Evolutionary conservation across 495 filamentous ascomycete species (phyloP).

Genomic region (Penicillium bialowiezense): DNA sequence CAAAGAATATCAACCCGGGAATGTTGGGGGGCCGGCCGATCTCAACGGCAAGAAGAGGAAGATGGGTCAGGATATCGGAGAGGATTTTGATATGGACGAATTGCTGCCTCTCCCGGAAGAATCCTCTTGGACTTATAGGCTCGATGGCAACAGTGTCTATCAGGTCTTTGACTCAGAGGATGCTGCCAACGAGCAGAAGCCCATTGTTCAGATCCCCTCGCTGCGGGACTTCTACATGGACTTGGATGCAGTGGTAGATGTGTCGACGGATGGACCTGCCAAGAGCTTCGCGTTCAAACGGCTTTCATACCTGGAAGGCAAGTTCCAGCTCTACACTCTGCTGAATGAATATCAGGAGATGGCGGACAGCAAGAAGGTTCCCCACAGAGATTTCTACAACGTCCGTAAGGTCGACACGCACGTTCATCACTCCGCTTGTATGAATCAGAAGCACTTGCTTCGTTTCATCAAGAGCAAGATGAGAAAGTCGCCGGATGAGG

Average conservation of each 20-base stretch:
- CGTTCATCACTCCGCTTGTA: conserved; percentile 98
- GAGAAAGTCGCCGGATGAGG: conserved; percentile 93
- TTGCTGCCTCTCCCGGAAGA: conserved; percentile 64
- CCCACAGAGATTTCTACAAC: conserved; percentile 98
- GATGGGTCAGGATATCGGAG: conserved; percentile 85
- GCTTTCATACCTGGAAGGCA: conserved; percentile 91
- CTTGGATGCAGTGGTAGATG: conserved; percentile 76
- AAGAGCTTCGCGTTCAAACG: conserved; percentile 96
- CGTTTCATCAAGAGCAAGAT: conserved; percentile 99
- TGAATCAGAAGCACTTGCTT: conserved; percentile 98
- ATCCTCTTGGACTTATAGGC: conserved; percentile 65
- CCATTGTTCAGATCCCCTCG: conserved; percentile 78
- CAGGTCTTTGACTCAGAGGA: conserved; percentile 74
- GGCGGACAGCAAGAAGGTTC: conserved; percentile 94
- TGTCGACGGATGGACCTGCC: conserved; percentile 90
- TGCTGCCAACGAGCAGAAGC: conserved; percentile 57
- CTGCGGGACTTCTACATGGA: conserved; percentile 94
- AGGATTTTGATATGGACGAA: conserved; percentile 83
- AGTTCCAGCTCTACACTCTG: conserved; percentile 89
- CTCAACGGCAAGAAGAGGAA: conserved; percentile 61
- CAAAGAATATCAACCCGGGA: conserved; percentile 42
- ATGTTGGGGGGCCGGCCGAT: conserved; percentile 19
- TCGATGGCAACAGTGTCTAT: conserved; percentile 84
- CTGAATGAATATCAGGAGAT: conserved; percentile 97
- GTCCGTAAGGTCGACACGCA: conserved; percentile 98